These are phyloP conservation scores for Allium sativum DNA, from an alignment of 106 monocot genomes.

Conservation along the genomic window DNA sequence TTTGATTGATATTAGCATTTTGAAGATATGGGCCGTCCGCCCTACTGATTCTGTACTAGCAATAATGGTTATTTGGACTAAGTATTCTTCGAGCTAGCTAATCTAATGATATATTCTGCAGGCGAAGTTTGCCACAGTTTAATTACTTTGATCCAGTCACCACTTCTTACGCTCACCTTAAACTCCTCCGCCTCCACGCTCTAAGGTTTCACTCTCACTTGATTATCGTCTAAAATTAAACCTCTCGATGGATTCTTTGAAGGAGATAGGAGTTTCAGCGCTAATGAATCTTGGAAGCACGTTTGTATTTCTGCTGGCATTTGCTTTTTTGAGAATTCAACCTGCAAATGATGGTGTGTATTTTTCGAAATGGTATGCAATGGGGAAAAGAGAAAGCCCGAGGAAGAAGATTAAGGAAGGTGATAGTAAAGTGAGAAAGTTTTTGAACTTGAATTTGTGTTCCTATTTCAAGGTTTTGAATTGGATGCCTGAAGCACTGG, in stretches of 20 bases:
- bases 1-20: too few relatives aligned
- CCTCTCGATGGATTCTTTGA: slow-evolving; percentile 54
- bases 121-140: too few relatives aligned
- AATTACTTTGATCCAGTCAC: neutral
- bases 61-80: too few relatives aligned
- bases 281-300: slow-evolving; percentile 65
- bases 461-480: slow-evolving; percentile 14
- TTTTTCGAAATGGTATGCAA: slow-evolving; percentile 77
- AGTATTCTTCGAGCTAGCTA: too few relatives aligned
- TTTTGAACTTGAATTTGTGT: slow-evolving; percentile 8
- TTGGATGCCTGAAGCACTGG: slow-evolving; percentile 15
- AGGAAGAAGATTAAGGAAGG: slow-evolving; percentile 1
- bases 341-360: slow-evolving; percentile 78
- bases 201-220: neutral
- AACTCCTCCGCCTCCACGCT: neutral
- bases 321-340: slow-evolving; percentile 72
- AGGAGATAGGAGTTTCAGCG: slow-evolving; percentile 78
- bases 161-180: neutral
- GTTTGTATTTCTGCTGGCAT: slow-evolving; percentile 64
- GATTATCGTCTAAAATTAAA: neutral
- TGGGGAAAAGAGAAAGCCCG: slow-evolving; percentile 29
- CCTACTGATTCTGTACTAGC: too few relatives aligned
- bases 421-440: neutral
- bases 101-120: too few relatives aligned
- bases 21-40: too few relatives aligned